Evolutionary conservation across 768 basidiomycete species (phyloP), one percentile per base, ranked within the genome.

Genomic region (Clavulina sp.): DNA sequence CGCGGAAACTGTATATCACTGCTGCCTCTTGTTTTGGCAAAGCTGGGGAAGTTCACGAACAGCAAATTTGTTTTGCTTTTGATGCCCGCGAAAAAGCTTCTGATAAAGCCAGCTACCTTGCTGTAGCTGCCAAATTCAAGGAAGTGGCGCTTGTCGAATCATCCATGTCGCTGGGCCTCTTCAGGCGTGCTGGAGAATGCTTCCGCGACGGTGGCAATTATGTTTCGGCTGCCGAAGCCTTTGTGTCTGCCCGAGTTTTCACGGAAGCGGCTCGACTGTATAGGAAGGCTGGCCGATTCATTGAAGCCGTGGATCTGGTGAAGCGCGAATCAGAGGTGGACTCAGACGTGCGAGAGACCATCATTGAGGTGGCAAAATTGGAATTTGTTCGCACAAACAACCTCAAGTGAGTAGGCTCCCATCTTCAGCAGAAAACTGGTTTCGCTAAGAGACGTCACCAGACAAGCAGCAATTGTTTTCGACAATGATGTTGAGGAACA

Each of bases 401-500:
- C 6, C 55, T 68, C 5, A 57, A 62, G 71, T 76, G 56, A 28
- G 59, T 56, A 36, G 38, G 36, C 30, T 49, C 48, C 41, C 51
- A 29, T 21, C 48, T 49, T 29, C 47, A 48, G 41, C 24, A 46
- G 13, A 49, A 47, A 41, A n/a, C 24, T 29, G 46, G 4, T 24
- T 9, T 43, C 43, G 3, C 30, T 34, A 31, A 29, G 36, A 23
- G 4, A 54, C 5, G n/a, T 18, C 38, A 41, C 9, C 56, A 81
- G 81, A 21, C 64, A 72, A 60, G 70, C 70, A 23, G 50, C 64
- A 51, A 55, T 61, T 4, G 59, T 82, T 2, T 83, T 83, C 24
- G 43, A 46, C 53, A 54, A 64, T 0, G 65, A 69, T 0, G 62
- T 68, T 0, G 73, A 81, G 21, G 74, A 78, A 21, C 67, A 68